Evolutionary conservation across 345 rosid species (phyloP), one percentile per base, ranked within the genome.

Genomic region (Populus deltoides): DNA sequence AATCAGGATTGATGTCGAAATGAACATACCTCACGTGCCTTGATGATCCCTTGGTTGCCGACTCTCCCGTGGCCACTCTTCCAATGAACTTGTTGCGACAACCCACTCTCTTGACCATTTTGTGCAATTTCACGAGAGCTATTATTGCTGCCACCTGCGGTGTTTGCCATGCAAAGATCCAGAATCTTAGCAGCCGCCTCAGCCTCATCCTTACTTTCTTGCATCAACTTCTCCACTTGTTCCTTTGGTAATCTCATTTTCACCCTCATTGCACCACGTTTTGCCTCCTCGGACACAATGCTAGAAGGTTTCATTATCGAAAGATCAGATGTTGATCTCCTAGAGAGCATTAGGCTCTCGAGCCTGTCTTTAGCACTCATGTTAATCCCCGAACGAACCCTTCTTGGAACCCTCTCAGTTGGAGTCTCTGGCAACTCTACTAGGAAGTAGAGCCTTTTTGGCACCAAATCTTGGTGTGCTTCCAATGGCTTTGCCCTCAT

Each of bases 351-450:
- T 35, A 96, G 84, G 80, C 86, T 88, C 86, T 97, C 98, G 3
- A 97, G 85, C 81, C 95, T 86, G 83, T 94, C 99, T 83, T 86
- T 89, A 0, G 99, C 98, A 71, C 90, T 86, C 97, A 97, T 90
- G 83, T 80, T 77, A 0, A 97, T 90, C 57, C 89, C 96, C 16
- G 97, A 97, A 82, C 92, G 86, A 70, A 84, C 97, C 84, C 96
- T 89, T 70, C 98, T 86, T 2, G 98, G 88, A 10, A 16, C 75
- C 57, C 74, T 80, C 78, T 86, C 90, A 1, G 75, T 69, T 12
- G 86, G 70, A 49, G 69, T 75, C 61, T 88, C 75, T 1, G 98
- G 98, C 66, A 92, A 79, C 78, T 86, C 97, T 20, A 94, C 94
- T 73, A 97, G 77, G 86, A 97, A 97, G 57, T 97, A 97, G 15